Conservation (phyloP, 1,284 basidiomycete species). For the Pseudozyma sp. region DNA sequence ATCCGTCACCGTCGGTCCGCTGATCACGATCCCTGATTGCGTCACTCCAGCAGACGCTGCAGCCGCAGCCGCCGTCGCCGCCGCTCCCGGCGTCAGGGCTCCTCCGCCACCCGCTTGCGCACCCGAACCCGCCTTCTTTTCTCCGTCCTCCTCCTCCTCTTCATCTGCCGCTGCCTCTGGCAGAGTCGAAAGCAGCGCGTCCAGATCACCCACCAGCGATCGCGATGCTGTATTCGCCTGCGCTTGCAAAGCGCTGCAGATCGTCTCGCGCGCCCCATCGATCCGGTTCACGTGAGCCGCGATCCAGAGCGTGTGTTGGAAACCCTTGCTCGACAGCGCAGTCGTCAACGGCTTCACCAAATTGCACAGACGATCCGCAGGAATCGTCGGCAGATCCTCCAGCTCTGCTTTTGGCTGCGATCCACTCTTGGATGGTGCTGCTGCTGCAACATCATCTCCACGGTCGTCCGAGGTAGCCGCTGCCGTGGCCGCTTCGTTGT, state of each 20-base stretch:
- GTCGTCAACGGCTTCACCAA: conserved; percentile 65
- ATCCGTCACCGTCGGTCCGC: conserved; percentile 41
- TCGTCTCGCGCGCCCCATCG: conserved; percentile 57
- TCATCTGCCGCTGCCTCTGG: conserved; percentile 49
- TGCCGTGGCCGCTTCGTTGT: conserved; percentile 9
- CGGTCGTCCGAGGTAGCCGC: conserved; percentile 5
- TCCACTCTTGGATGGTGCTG: background rate
- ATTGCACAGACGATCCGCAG: conserved; percentile 57
- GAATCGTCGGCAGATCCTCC: conserved; percentile 38
- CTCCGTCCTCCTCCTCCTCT: conserved; percentile 41
- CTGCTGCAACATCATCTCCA: background rate
- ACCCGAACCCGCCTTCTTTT: conserved; percentile 13
- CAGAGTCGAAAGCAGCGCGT: conserved; percentile 55
- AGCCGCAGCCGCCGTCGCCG: conserved; percentile 20
- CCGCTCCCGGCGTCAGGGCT: conserved; percentile 23
- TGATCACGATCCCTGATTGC: conserved; percentile 34
- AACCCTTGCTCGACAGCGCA: conserved; percentile 63
- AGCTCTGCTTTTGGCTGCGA: background rate
- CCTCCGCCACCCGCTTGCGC: conserved; percentile 1
- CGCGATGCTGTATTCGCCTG: conserved; percentile 59
- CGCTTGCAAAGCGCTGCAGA: conserved; percentile 57
- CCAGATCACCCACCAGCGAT: conserved; percentile 56
- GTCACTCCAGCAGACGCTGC: conserved; percentile 34
- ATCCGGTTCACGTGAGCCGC: conserved; percentile 61
- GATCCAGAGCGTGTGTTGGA: conserved; percentile 67